Evolutionary conservation across 176 grass and related monocot genomes (phyloP), one percentile per base, ranked within the genome.

Genomic region (Puya raimondii): DNA sequence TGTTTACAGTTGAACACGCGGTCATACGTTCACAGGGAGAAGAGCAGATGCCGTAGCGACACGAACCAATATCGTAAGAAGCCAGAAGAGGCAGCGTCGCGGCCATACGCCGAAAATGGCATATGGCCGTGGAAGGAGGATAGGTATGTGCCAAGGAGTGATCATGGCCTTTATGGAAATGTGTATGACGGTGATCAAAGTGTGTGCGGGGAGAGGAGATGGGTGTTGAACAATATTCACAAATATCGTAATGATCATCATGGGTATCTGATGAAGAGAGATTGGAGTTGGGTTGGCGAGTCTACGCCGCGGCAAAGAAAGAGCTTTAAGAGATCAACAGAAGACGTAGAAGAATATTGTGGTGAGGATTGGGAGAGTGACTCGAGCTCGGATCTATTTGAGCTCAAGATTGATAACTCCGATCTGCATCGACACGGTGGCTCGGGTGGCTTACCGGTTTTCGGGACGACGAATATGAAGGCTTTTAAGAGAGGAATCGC

Each of bases 371-470:
- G 54, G 54, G 15, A 59, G 54, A 59, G 54, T 20, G 54, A 59
- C 54, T 59, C n/a, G n/a, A 59, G 54, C 54, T 59, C 54, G 3
- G 54, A 59, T 59, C 20, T 59, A 17, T 59, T 59, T 59, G 54
- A 59, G 54, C 54, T 59, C 12, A 20, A 59, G 54, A 59, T 17
- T 7, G 15, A 59, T 16, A 18, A 59, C 54, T 59, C 54, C 15
- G n/a, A 59, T 7, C 14, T 7, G 56, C 9, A 9, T 61, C 56
- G 56, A 61, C 56, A 20, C 56, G 9, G 21, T 21, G 2, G 17
- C 4, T 42, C 33, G 4, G 33, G 33, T 42, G 6, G 33, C 33
- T 42, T 42, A 42, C 33, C 33, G 5, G 33, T 42, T 7, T 7
- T 42, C 5, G 33, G 33, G 33, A 42, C 33, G 33, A 7, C 33